Evolutionary conservation across 1,139 yeast species (phyloP).

Genomic region (Candida frijolesensis): DNA sequence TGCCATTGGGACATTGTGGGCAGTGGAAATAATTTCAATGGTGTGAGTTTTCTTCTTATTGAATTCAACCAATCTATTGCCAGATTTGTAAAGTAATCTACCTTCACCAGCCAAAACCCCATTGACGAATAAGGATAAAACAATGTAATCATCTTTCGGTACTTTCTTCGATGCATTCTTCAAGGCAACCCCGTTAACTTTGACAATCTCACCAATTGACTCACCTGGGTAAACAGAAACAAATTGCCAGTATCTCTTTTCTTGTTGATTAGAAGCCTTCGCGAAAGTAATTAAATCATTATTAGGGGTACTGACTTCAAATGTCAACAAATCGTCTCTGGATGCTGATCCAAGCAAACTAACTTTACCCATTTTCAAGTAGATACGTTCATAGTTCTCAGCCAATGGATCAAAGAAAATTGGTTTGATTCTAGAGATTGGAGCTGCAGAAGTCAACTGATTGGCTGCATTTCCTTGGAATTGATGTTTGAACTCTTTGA

Average conservation of each 20-base stretch:
- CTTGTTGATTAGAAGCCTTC: conserved; percentile 68
- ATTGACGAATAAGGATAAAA: conserved; percentile 63
- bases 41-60: conserved; percentile 38
- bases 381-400: conserved; percentile 60
- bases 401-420: conserved; percentile 66
- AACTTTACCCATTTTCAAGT: conserved; percentile 58
- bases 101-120: conserved; percentile 66
- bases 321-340: conserved; percentile 46
- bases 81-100: conserved; percentile 42
- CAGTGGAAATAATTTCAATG: conserved; percentile 37
- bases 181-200: conserved; percentile 56
- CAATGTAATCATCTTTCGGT: conserved; percentile 55
- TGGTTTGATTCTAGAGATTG: conserved; percentile 64
- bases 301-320: conserved; percentile 50
- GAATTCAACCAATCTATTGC: conserved; percentile 44
- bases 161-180: conserved; percentile 33
- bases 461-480: conserved; percentile 37
- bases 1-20: conserved; percentile 45
- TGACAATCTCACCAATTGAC: conserved; percentile 68
- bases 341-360: conserved; percentile 29
- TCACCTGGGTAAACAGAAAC: conserved; percentile 79
- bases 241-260: conserved; percentile 65
- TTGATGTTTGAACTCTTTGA: conserved; percentile 73
- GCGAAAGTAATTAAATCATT: conserved; percentile 56
- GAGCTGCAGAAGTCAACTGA: conserved; percentile 44